phyloP scores from a whole-genome alignment of 2,329 filamentous ascomycete species.

The Phaeoacremonium minimum region DNA sequence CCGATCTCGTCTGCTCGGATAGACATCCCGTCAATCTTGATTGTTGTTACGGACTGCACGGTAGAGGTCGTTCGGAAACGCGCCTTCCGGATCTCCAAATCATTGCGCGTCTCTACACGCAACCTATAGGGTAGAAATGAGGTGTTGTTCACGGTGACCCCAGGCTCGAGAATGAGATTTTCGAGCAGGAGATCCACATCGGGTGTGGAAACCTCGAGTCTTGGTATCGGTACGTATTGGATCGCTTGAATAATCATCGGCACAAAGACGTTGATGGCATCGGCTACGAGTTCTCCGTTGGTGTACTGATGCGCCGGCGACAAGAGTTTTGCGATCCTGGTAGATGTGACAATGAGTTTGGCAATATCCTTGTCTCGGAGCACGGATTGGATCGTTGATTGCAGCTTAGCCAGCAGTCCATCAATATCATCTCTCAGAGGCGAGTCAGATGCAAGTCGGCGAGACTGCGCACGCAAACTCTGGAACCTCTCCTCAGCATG shows the following conservation, averaged over 20 bases:
- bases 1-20: slow-evolving; percentile 82
- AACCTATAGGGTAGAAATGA: slow-evolving; percentile 87
- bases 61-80: slow-evolving; percentile 62
- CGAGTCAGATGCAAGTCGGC: slow-evolving; percentile 63
- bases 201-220: slow-evolving; percentile 81
- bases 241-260: slow-evolving; percentile 72
- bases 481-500: slow-evolving; percentile 56
- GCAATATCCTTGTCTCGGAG: slow-evolving; percentile 68
- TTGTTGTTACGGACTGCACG: slow-evolving; percentile 67
- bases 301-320: slow-evolving; percentile 60
- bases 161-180: slow-evolving; percentile 86
- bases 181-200: slow-evolving; percentile 83
- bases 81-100: slow-evolving; percentile 79
- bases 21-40: slow-evolving; percentile 79
- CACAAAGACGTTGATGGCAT: slow-evolving; percentile 75
- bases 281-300: slow-evolving; percentile 69
- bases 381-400: slow-evolving; percentile 64
- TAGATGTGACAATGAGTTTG: slow-evolving; percentile 61
- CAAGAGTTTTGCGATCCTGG: slow-evolving; percentile 65
- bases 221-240: slow-evolving; percentile 85
- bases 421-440: slow-evolving; percentile 71
- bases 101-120: slow-evolving; percentile 77
- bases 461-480: slow-evolving; percentile 47
- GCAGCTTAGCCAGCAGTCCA: slow-evolving; percentile 63
- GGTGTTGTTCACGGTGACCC: slow-evolving; percentile 74